Percentiles rank a stretch among this genome's conserved stretches.
phyloP scores from a whole-genome alignment of 768 basidiomycete genomes.

The Daedaleopsis sinensis region DNA sequence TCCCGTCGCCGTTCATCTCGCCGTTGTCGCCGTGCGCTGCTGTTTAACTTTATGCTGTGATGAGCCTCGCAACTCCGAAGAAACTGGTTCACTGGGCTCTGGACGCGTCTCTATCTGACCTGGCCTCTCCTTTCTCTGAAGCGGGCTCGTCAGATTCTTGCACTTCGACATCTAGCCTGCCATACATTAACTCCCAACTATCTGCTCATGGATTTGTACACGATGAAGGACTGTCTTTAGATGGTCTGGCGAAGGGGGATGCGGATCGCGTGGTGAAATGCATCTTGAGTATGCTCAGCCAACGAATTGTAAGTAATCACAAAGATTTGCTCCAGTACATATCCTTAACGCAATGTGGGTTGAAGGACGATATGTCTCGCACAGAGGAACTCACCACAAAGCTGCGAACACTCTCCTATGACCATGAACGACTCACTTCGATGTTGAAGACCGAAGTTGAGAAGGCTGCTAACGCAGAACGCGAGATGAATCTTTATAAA shows the following conservation, averaged over 20 bases:
- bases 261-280: slow-evolving; percentile 69
- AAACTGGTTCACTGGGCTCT: slow-evolving; percentile 58
- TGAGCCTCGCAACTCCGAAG: slow-evolving; percentile 39
- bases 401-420: slow-evolving; percentile 76
- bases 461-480: slow-evolving; percentile 69
- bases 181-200: slow-evolving; percentile 83
- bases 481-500: slow-evolving; percentile 76
- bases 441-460: slow-evolving; percentile 66
- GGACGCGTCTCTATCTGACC: slow-evolving; percentile 43
- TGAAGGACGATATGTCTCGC: slow-evolving; percentile 73
- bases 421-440: slow-evolving; percentile 72
- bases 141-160: slow-evolving; percentile 46
- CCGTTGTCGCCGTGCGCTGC: too few relatives aligned
- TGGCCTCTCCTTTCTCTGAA: slow-evolving; percentile 32
- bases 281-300: slow-evolving; percentile 73
- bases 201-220: slow-evolving; percentile 78
- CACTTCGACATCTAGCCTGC: slow-evolving; percentile 60
- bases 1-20: too few relatives aligned
- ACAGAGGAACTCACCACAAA: slow-evolving; percentile 78
- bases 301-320: slow-evolving; percentile 66
- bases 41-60: background rate
- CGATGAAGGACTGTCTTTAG: slow-evolving; percentile 66
- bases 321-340: too few relatives aligned
- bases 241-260: slow-evolving; percentile 59
- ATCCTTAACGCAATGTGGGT: too few relatives aligned